These are phyloP conservation scores for Debaryomyces nepalensis DNA, from an alignment of 1,139 yeast species.

Conservation along the genomic window DNA sequence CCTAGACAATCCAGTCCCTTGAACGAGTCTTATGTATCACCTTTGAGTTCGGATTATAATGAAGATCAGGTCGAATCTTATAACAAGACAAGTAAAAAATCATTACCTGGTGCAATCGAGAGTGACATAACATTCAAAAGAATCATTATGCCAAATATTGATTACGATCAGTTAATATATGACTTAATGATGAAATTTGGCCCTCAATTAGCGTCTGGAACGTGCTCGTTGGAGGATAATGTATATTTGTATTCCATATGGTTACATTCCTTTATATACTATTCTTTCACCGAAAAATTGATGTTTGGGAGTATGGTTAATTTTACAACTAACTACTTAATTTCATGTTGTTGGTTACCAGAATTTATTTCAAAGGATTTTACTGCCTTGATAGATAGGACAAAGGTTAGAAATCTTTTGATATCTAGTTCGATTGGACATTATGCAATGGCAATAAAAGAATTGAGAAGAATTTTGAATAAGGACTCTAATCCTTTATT, in stretches of 20 bases:
- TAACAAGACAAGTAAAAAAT: constrained; percentile 12
- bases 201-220: constrained; percentile 33
- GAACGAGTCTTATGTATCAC: not conserved
- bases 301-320: constrained; percentile 47
- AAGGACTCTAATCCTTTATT: constrained; percentile 37
- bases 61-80: not conserved
- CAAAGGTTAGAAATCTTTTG: constrained; percentile 30
- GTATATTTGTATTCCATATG: constrained; percentile 38
- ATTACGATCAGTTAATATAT: constrained; percentile 24
- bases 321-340: constrained; percentile 45
- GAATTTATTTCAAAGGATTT: constrained; percentile 12
- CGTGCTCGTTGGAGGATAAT: constrained; percentile 34
- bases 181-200: constrained; percentile 21
- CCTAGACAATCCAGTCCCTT: not conserved
- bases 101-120: constrained; percentile 27
- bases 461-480: constrained; percentile 36
- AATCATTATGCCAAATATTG: constrained; percentile 17
- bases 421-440: constrained; percentile 39
- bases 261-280: constrained; percentile 40
- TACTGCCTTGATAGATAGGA: constrained; percentile 21
- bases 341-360: constrained; percentile 36
- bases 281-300: constrained; percentile 22
- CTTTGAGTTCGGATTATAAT: not conserved
- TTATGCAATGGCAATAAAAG: constrained; percentile 44
- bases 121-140: constrained; percentile 20